These are phyloP conservation scores for Eucalyptus curtisii DNA, from an alignment of 345 rosid species.

Conservation along the genomic window DNA sequence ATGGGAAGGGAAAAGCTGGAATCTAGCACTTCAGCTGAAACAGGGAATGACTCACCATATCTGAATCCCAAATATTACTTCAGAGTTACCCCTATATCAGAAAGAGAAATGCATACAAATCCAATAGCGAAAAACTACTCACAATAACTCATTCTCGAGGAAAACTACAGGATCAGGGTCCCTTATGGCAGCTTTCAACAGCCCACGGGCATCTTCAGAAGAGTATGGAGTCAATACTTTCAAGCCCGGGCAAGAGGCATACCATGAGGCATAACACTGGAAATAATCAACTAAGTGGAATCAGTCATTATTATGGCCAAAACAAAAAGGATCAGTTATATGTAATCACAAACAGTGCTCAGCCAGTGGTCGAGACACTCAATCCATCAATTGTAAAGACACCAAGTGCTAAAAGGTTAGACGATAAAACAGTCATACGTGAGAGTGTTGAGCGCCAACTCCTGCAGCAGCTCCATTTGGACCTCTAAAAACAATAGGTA, in stretches of 20 bases:
- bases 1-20: slow-evolving; percentile 93
- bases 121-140: slow-evolving; percentile 12
- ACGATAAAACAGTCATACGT: slow-evolving; percentile 21
- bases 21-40: slow-evolving; percentile 86
- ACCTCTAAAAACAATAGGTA: slow-evolving; percentile 93
- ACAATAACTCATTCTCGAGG: slow-evolving; percentile 96
- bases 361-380: background rate
- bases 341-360: background rate
- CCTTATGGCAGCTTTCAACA: slow-evolving; percentile 94
- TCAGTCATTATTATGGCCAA: background rate
- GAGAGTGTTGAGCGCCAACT: slow-evolving; percentile 98
- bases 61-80: slow-evolving; percentile 15
- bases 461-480: slow-evolving; percentile 99
- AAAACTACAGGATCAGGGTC: slow-evolving; percentile 99
- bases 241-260: slow-evolving; percentile 75
- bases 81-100: background rate
- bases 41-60: slow-evolving; percentile 92
- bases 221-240: slow-evolving; percentile 80
- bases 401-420: background rate
- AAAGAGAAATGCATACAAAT: background rate
- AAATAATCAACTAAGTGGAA: background rate
- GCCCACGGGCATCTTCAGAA: slow-evolving; percentile 96
- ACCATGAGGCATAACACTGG: slow-evolving; percentile 97
- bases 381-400: background rate
- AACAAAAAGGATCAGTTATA: background rate